Base-by-base conservation (phyloP, 2,329 filamentous ascomycete genomes). In the Alternaria panax region DNA sequence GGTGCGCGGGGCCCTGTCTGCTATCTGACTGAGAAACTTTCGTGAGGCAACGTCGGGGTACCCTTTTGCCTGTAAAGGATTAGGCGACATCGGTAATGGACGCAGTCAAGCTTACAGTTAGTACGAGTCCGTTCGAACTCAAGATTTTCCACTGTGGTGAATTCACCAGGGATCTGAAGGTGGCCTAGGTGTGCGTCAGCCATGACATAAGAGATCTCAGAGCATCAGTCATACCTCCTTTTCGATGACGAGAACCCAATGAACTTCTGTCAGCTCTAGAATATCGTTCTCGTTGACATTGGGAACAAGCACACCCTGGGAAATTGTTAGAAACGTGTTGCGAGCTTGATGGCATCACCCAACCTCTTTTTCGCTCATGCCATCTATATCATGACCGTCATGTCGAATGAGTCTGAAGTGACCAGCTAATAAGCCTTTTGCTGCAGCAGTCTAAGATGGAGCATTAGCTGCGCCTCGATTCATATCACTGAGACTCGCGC, bases 11-110 rank as follows among this genome's bases (percentile, higher is more conserved):
- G 56, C 64, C 5, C 66, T 53, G 30, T 84, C 20, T 79, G 80
- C 8, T 74, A 75, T 0, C 67, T 73, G 36, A 41, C 83, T 82
- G 1, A 94, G 78, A 53, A 94, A 88, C 16, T 83, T 82, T 7
- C 90, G 83, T 0, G 91, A 92, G 1, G 85, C 83, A 47, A 94
- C 80, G 67, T 95, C 92, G 0, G 92, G 91, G 70, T 92, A 95
- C 2, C 92, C 92, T 81, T 93, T 95, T 1, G 88, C 92, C 89
- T 92, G 53, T 7, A 27, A 9, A n/a, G 34, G 20, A 43, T 70
- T 47, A 70, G 62, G 16, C 24, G 25, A 57, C 12, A 16, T 20
- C n/a, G 18, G 18, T 18, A n/a, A 24, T 27, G 7, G 7, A 28
- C n/a, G n/a, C 11, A 16, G 14, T 32, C 16, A 14, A 22, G 27